Evolutionary conservation across 2,329 filamentous ascomycete genomes (phyloP), one percentile per base, ranked within the genome.

Genomic region (Arachnopeziza araneosa): DNA sequence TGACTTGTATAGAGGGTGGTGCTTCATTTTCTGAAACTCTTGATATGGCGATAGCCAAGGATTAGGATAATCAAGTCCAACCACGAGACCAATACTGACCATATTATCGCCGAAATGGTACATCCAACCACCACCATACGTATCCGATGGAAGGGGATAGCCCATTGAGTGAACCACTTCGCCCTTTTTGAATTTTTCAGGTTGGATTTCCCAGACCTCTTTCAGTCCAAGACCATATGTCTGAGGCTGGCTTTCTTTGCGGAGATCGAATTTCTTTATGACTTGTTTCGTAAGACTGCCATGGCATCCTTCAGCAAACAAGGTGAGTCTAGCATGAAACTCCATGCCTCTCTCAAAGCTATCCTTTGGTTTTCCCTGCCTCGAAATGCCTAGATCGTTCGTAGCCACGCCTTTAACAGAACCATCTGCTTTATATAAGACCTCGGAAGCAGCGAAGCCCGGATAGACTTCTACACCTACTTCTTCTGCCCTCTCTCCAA

Each of bases 61-160:
- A 76, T 99, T 99, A 50, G 90, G 82, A 74, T 99, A 99, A 79
- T 99, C 95, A 57, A 99, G 82, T 24, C 93, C 93, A 48, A 96
- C 90, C 12, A 99, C 95, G 21, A 98, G 80, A 24, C 95, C 95
- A 59, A 99, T 81, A 67, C 87, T 92, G 62, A 99, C 93, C 69
- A 98, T 83, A 75, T 98, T 99, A 69, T 99, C 93, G 48, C 93
- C 95, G 75, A 98, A 99, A 75, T 99, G 95, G 72, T 99, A 99
- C 90, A 99, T 93, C 87, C 92, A 99, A n/a, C 90, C 92, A 66
- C 95, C 95, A 67, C 95, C 95, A 73, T 99, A 99, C 9, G 93
- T 95, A 72, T 98, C 89, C 68, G 82, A 85, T 19, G 91, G 85
- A 52, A 99, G 77, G 22, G 95, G 95, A 71, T 96, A 98, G 22